These are phyloP conservation scores for Trifolium fragiferum DNA, from an alignment of 306 rosid genomes.

Conservation along the genomic window DNA sequence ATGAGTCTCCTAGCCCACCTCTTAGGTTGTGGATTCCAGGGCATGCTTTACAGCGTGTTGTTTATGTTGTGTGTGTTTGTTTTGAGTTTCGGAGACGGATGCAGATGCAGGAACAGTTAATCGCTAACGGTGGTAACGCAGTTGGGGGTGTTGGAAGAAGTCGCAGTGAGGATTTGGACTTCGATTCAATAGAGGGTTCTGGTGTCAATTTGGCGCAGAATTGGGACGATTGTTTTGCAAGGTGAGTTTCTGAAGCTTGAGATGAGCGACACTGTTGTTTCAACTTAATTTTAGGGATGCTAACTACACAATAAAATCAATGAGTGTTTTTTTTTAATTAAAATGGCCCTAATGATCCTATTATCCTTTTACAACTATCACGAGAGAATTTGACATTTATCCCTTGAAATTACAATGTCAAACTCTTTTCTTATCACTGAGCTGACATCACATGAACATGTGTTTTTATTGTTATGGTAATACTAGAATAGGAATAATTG, in stretches of 20 bases:
- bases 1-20: conserved; percentile 71
- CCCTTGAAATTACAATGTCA: background rate
- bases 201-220: conserved; percentile 52
- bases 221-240: conserved; percentile 58
- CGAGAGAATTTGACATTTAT: background rate
- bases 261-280: background rate
- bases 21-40: conserved; percentile 83
- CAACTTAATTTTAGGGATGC: conserved; percentile 13
- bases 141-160: conserved; percentile 20
- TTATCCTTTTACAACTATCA: background rate
- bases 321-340: background rate
- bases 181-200: conserved; percentile 56
- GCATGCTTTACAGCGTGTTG: conserved; percentile 68
- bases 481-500: conserved; percentile 14
- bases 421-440: background rate
- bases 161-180: conserved; percentile 52
- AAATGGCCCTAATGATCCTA: background rate
- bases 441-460: background rate
- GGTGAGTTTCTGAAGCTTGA: conserved; percentile 48
- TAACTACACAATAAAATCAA: background rate
- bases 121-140: conserved; percentile 1
- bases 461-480: background rate
- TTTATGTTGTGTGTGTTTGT: conserved; percentile 75
- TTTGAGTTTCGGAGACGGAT: conserved; percentile 65
- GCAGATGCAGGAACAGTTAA: conserved; percentile 39